Conservation (phyloP, 2,329 filamentous ascomycete genomes). For the Microsporum audouinii region DNA sequence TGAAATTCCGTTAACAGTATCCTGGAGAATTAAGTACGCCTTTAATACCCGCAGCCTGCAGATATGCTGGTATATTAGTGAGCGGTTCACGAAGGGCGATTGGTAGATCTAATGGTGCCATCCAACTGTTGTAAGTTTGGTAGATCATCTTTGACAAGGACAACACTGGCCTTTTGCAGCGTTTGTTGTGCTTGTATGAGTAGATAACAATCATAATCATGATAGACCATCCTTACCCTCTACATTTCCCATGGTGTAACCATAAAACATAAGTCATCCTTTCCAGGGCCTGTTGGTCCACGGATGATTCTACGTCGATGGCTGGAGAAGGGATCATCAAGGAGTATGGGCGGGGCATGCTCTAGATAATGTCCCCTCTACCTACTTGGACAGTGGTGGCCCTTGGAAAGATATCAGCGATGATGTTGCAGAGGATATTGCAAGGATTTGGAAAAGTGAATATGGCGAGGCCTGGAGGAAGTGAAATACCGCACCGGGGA, state of each 20-base stretch:
- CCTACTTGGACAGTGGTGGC: conserved; percentile 3
- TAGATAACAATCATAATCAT: too few species aligned
- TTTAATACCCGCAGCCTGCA: not conserved
- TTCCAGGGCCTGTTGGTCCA: conserved; percentile 6
- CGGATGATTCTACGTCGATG: conserved; percentile 3
- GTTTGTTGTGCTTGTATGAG: not conserved
- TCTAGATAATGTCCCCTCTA: conserved; percentile 7
- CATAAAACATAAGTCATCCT: conserved; percentile 1
- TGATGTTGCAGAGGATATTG: conserved; percentile 3
- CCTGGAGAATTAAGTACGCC: not conserved
- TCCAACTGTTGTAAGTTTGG: too few species aligned
- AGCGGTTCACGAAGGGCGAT: not conserved
- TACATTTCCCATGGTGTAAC: too few species aligned
- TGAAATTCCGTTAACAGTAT: not conserved
- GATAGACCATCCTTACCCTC: too few species aligned
- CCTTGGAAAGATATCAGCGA: conserved; percentile 8
- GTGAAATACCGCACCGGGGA: too few species aligned
- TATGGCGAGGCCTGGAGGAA: conserved; percentile 6
- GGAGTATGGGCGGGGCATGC: conserved; percentile 8
- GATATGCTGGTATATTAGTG: not conserved
- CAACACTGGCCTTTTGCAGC: not conserved
- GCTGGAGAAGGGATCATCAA: conserved; percentile 2
- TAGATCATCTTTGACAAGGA: not conserved
- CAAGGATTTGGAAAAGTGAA: not conserved
- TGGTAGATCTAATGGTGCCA: too few species aligned